Percentiles rank a stretch among this genome's conserved stretches.
Evolutionary conservation across 768 basidiomycete species (phyloP).

Genomic region (Lenzites betulinus): DNA sequence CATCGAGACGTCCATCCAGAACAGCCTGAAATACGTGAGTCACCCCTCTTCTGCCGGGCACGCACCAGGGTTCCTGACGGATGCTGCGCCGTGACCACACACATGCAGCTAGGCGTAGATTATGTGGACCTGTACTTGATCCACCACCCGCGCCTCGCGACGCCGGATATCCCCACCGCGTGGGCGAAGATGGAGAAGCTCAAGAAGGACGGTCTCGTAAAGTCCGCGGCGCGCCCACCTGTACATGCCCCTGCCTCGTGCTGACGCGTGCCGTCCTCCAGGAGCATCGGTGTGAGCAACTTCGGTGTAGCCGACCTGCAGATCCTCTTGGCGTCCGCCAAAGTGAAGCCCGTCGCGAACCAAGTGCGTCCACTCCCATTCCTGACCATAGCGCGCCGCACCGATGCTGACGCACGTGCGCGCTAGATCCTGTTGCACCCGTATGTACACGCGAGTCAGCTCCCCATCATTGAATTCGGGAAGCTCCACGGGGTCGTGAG

Average conservation of each 20-base stretch:
- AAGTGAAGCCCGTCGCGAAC: slow-evolving; percentile 66
- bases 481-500: slow-evolving; percentile 60
- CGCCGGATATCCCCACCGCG: slow-evolving; percentile 58
- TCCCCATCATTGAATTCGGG: slow-evolving; percentile 58
- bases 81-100: too few species aligned
- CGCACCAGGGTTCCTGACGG: background rate
- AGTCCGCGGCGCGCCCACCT: slow-evolving; percentile 37
- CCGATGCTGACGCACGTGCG: background rate
- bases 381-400: too few species aligned
- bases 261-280: slow-evolving; percentile 26
- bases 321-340: slow-evolving; percentile 56
- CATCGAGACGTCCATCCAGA: slow-evolving; percentile 54
- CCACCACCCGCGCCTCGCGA: slow-evolving; percentile 54
- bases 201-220: slow-evolving; percentile 56
- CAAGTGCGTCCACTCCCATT: slow-evolving; percentile 46
- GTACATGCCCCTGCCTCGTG: background rate
- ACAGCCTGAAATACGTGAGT: slow-evolving; percentile 58
- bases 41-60: background rate
- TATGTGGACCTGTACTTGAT: slow-evolving; percentile 77
- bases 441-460: slow-evolving; percentile 60
- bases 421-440: slow-evolving; percentile 67
- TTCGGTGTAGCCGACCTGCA: slow-evolving; percentile 57
- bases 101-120: slow-evolving; percentile 54
- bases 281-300: slow-evolving; percentile 77
- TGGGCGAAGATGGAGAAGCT: slow-evolving; percentile 68